Base-by-base conservation (phyloP, 495 filamentous ascomycete species). In the Endocarpon pusillum region DNA sequence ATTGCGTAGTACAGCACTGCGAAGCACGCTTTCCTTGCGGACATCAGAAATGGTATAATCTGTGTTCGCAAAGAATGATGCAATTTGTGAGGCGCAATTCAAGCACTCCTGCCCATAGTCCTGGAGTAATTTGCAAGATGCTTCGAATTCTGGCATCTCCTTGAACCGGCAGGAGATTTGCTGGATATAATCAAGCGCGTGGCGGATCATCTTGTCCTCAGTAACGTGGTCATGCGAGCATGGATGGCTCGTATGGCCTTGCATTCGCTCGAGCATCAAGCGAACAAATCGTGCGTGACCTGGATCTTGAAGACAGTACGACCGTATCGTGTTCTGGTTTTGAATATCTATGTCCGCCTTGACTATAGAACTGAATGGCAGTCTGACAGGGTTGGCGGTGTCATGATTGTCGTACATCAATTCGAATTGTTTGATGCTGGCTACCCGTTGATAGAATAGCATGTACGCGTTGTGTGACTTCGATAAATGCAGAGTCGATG, bases 401-500 rank as follows among this genome's bases (percentile, higher is more conserved):
- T 17, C 28, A 5, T n/a, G 28, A 3, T 51, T 52, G 34, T 51
- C 46, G 34, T 55, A 53, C 8, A 31, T 26, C 14, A 45, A 33
- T 21, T 44, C 47, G 10, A 49, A 46, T 4, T 47, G 39, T 3
- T 68, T 62, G 36, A 82, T 61, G 9, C 69, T 71, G 1, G 77
- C 73, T 3, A 76, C 73, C 37, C 89, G 69, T 49, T 94, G 79
- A 47, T 96, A 99, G 56, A 99, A 94, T 24, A 99, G 65, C 83
- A 96, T 94, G 46, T 99, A 99, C 12, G 86, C 89, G 53, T 78
- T 91, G 59, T 75, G 86, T 5, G 64, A 62, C 48, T 89, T 92
- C 4, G 51, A 40, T 48, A 46, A 32, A 43, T 67, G 56, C 39
- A 55, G 23, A n/a, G n/a, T n/a, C n/a, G n/a, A n/a, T 38, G 57